A percentile compares a stretch with the other conserved stretches of the same genome.
Evolutionary conservation across 1,284 basidiomycete genomes (phyloP).

Genomic region (Apiotrichum gracile): DNA sequence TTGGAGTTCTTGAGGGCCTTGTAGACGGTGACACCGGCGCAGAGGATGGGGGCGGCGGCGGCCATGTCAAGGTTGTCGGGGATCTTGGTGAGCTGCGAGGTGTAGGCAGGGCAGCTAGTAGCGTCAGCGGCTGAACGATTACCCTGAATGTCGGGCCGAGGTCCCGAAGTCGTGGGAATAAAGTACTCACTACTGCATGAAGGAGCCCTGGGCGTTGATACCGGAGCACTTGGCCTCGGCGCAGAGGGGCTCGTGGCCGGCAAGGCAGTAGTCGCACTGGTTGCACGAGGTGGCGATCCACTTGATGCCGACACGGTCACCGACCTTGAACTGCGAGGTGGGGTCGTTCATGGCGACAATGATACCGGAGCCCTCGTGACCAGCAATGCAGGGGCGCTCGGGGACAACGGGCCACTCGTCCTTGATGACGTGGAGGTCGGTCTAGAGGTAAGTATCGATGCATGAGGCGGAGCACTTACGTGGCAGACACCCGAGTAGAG

Average conservation of each 20-base stretch:
- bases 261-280: conserved; percentile 68
- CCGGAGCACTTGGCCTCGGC: conserved; percentile 59
- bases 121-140: neutral
- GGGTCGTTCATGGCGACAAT: conserved; percentile 71
- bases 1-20: conserved; percentile 72
- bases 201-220: conserved; percentile 51
- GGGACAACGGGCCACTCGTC: conserved; percentile 67
- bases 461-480: conserved; percentile 1
- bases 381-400: conserved; percentile 70
- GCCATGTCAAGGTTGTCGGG: conserved; percentile 61
- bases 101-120: conserved; percentile 49
- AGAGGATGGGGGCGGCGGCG: conserved; percentile 74
- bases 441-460: conserved; percentile 53
- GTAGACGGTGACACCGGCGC: conserved; percentile 60
- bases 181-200: conserved; percentile 26
- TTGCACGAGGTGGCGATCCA: conserved; percentile 66
- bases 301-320: conserved; percentile 67
- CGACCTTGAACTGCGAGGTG: conserved; percentile 50
- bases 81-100: conserved; percentile 67
- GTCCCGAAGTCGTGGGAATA: too few relatives aligned
- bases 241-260: conserved; percentile 61
- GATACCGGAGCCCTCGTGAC: conserved; percentile 50
- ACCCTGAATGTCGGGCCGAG: too few relatives aligned
- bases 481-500: conserved; percentile 55
- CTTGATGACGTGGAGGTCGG: conserved; percentile 64